Conservation (phyloP, 2,329 filamentous ascomycete genomes). For the Pyricularia sp. region DNA sequence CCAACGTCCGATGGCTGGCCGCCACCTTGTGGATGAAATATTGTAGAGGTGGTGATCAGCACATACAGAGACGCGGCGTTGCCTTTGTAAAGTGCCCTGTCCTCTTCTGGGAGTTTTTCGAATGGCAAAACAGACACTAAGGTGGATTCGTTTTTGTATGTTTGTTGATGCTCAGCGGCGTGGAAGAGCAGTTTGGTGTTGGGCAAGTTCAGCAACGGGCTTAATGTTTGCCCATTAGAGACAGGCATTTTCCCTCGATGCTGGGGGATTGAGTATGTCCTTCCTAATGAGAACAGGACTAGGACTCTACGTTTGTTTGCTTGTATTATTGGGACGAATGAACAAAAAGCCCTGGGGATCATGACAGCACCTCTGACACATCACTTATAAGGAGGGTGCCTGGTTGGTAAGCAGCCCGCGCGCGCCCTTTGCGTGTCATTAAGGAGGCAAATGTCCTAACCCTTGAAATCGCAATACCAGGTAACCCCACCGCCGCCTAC, state of each 20-base stretch:
- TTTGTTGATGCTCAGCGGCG: neutral
- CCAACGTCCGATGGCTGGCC: constrained; percentile 60
- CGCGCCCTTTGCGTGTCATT: neutral
- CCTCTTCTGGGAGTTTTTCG: neutral
- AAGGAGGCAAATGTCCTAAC: neutral
- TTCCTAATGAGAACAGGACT: neutral
- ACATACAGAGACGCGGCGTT: neutral
- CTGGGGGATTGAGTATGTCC: neutral
- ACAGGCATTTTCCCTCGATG: neutral
- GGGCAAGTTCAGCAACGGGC: neutral
- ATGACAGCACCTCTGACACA: neutral
- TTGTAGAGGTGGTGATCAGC: constrained; percentile 44
- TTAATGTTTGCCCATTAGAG: neutral
- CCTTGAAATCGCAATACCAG: neutral
- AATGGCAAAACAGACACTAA: neutral
- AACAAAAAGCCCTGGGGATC: neutral
- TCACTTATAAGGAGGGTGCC: neutral
- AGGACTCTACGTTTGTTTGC: neutral
- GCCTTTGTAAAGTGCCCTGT: neutral
- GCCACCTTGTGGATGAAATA: constrained; percentile 64
- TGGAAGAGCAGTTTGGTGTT: neutral
- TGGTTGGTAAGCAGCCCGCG: neutral
- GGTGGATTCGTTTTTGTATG: neutral
- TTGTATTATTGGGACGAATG: neutral
- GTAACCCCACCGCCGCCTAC: neutral